Conservation (phyloP, 164 flowering plant genomes). For the Magnolia changhungtana region DNA sequence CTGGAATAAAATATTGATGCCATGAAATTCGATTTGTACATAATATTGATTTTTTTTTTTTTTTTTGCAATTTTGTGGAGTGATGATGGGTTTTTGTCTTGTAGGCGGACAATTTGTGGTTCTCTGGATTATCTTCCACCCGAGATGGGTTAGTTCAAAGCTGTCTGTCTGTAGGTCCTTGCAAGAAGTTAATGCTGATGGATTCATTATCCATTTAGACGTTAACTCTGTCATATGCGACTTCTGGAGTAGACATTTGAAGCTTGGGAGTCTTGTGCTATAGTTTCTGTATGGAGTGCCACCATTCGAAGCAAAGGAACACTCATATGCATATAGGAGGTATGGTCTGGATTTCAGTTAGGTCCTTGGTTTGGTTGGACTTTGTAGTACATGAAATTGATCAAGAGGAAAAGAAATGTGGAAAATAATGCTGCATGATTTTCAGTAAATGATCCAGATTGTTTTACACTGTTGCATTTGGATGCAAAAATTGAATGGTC, state of each 20-base stretch:
- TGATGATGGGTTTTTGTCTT: too few species aligned
- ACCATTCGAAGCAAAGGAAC: slow-evolving; percentile 96
- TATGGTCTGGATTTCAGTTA: slow-evolving; percentile 8
- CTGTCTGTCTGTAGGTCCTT: neutral
- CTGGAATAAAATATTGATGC: too few species aligned
- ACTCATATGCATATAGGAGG: slow-evolving; percentile 96
- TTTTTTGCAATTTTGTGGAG: too few species aligned
- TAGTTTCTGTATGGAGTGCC: slow-evolving; percentile 91
- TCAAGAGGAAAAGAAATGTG: neutral
- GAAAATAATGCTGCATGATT: neutral
- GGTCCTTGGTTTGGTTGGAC: too few species aligned
- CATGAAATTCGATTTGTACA: too few species aligned
- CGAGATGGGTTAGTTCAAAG: slow-evolving; percentile 85
- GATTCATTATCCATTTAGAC: neutral
- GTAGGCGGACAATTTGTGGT: too few species aligned
- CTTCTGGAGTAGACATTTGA: slow-evolving; percentile 91
- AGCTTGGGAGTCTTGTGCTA: slow-evolving; percentile 92
- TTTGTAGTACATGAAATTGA: neutral
- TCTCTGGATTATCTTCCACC: too few species aligned
- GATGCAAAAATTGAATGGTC: too few species aligned
- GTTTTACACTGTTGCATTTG: neutral
- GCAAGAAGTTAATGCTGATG: neutral
- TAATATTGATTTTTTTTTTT: too few species aligned
- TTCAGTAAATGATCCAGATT: neutral
- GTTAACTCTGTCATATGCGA: neutral